Conservation (phyloP, 2,329 filamentous ascomycete species). For the Pseudogymnoascus sp. region DNA sequence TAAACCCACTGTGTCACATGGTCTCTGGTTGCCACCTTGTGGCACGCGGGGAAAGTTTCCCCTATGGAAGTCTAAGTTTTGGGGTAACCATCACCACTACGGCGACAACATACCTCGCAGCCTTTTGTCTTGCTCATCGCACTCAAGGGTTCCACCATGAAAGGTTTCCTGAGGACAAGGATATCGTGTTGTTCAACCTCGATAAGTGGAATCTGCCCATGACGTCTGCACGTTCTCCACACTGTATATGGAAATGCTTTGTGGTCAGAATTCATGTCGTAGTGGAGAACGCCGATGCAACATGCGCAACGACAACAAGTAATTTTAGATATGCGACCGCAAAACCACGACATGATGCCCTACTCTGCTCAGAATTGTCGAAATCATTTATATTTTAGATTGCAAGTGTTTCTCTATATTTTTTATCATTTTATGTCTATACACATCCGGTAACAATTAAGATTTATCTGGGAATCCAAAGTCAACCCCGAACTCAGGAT, state of each 20-base stretch:
- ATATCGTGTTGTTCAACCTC: neutral
- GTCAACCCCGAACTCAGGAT: constrained; percentile 58
- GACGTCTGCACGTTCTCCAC: neutral
- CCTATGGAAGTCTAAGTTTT: neutral
- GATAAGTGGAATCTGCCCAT: neutral
- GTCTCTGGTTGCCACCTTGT: neutral
- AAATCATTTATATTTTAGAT: neutral
- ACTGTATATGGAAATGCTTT: neutral
- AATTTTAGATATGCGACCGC: neutral
- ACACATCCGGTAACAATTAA: constrained; percentile 7
- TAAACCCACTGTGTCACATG: neutral
- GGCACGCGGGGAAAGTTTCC: neutral
- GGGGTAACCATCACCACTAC: neutral
- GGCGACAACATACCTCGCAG: neutral
- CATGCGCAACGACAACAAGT: neutral
- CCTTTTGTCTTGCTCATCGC: neutral
- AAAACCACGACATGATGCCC: neutral
- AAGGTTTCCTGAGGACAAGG: neutral
- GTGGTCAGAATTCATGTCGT: neutral
- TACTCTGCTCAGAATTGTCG: neutral
- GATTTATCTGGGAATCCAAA: constrained; percentile 60
- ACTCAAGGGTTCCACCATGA: neutral
- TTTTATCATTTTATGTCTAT: neutral
- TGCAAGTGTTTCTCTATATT: neutral
- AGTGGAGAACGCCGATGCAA: neutral